These are phyloP conservation scores for Saitozyma sp. DNA, from an alignment of 768 basidiomycete species.

Conservation along the genomic window DNA sequence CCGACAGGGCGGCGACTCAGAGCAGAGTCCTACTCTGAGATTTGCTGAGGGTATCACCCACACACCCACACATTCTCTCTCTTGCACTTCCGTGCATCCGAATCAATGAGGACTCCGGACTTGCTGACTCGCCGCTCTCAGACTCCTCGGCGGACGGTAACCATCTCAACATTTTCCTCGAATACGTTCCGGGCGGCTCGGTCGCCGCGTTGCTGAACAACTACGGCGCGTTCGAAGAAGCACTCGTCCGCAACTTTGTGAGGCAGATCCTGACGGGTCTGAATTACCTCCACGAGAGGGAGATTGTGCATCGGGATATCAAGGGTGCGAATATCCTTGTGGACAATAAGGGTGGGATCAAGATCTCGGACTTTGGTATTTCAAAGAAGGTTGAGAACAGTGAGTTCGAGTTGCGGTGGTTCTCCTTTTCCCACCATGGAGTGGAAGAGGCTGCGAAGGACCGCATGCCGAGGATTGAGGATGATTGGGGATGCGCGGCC, in stretches of 20 bases:
- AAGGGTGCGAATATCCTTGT: slow-evolving; percentile 98
- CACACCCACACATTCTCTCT: too few relatives aligned
- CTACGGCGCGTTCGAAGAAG: slow-evolving; percentile 93
- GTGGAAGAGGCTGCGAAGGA: too few relatives aligned
- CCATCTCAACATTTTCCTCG: slow-evolving; percentile 90
- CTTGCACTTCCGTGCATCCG: too few relatives aligned
- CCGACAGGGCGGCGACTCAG: too few relatives aligned
- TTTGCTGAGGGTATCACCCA: too few relatives aligned
- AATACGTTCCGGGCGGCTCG: slow-evolving; percentile 94
- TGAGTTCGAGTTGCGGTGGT: slow-evolving; percentile 56
- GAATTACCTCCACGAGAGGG: slow-evolving; percentile 85
- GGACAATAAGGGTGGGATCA: slow-evolving; percentile 95
- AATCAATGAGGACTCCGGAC: neutral
- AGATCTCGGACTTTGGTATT: slow-evolving; percentile 96
- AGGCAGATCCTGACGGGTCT: slow-evolving; percentile 86
- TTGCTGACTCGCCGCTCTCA: slow-evolving; percentile 46
- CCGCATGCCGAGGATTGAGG: too few relatives aligned
- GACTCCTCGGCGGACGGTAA: slow-evolving; percentile 92
- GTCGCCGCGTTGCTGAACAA: slow-evolving; percentile 83
- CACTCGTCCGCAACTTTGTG: slow-evolving; percentile 86
- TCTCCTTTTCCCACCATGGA: too few relatives aligned
- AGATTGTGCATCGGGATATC: slow-evolving; percentile 97
- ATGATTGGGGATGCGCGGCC: too few relatives aligned
- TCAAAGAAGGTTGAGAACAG: slow-evolving; percentile 97
- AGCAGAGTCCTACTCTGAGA: too few relatives aligned